phyloP scores from a whole-genome alignment of 2,329 filamentous ascomycete species.

The Cercospora citrullina region DNA sequence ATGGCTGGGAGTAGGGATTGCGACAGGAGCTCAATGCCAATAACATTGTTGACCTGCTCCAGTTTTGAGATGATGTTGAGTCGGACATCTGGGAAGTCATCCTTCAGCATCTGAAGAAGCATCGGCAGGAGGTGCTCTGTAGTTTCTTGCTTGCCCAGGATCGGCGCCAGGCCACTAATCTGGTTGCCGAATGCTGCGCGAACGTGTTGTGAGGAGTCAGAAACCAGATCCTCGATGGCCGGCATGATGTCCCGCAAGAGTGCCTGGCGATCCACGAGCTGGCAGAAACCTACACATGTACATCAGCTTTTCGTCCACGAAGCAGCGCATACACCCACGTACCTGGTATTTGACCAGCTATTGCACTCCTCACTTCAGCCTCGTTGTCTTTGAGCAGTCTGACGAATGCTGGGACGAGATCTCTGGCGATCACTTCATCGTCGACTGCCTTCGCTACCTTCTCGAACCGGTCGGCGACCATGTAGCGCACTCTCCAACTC shows the following conservation, averaged over 20 bases:
- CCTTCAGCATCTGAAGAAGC: slow-evolving; percentile 99
- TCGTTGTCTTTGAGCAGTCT: slow-evolving; percentile 98
- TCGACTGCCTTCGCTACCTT: slow-evolving; percentile 99
- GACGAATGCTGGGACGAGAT: slow-evolving; percentile 94
- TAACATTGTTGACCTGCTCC: slow-evolving; percentile 97
- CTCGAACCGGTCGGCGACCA: slow-evolving; percentile 98
- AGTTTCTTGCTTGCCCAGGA: slow-evolving; percentile 98
- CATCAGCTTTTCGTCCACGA: slow-evolving; percentile 32
- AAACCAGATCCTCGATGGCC: slow-evolving; percentile 92
- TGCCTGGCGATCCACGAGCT: slow-evolving; percentile 79
- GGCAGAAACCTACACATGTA: slow-evolving; percentile 72
- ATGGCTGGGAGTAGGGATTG: slow-evolving; percentile 96
- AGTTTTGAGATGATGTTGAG: slow-evolving; percentile 99
- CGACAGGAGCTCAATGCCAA: slow-evolving; percentile 94
- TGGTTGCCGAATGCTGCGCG: slow-evolving; percentile 92
- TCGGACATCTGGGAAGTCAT: slow-evolving; percentile 96
- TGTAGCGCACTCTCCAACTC: slow-evolving; percentile 98
- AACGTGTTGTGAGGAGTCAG: slow-evolving; percentile 94
- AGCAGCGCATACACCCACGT: slow-evolving; percentile 29
- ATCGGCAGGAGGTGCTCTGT: slow-evolving; percentile 96
- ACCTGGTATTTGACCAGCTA: slow-evolving; percentile 94
- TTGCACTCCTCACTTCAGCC: slow-evolving; percentile 93
- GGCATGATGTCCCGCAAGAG: slow-evolving; percentile 96
- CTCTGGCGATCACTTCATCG: slow-evolving; percentile 89
- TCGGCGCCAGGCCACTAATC: slow-evolving; percentile 93